A percentile compares a stretch with the other conserved stretches of the same genome.
phyloP scores from a whole-genome alignment of 306 rosid genomes.

The Prinsepia uniflora region DNA sequence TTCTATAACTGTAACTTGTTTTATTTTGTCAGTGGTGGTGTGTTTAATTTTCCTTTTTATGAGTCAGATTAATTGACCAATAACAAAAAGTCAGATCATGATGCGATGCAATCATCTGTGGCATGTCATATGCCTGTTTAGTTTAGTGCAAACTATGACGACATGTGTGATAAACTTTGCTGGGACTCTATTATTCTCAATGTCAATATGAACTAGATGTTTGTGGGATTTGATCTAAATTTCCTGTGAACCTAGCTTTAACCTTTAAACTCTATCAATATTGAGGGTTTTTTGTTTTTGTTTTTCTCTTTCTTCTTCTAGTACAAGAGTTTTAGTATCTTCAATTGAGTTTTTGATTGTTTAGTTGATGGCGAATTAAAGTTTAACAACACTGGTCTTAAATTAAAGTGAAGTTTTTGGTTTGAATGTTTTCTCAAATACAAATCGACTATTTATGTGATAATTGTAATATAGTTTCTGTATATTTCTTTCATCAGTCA shows the following conservation, averaged over 20 bases:
- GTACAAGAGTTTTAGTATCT: neutral
- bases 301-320: no score
- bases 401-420: no score
- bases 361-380: no score
- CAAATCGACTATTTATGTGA: neutral
- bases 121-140: neutral
- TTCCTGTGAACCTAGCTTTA: neutral
- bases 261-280: neutral
- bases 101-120: neutral
- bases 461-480: neutral
- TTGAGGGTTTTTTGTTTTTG: neutral
- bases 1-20: neutral
- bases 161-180: neutral
- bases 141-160: neutral
- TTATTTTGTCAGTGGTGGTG: constrained; percentile 17
- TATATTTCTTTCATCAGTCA: constrained; percentile 7
- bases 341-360: neutral
- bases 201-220: neutral
- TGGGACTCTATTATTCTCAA: neutral
- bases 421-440: neutral
- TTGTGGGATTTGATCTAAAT: neutral
- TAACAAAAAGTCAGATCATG: neutral
- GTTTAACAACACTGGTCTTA: no score
- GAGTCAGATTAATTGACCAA: neutral
- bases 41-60: neutral